These are phyloP conservation scores for Trichosporon inkin DNA, from an alignment of 1,284 basidiomycete species.

Conservation along the genomic window DNA sequence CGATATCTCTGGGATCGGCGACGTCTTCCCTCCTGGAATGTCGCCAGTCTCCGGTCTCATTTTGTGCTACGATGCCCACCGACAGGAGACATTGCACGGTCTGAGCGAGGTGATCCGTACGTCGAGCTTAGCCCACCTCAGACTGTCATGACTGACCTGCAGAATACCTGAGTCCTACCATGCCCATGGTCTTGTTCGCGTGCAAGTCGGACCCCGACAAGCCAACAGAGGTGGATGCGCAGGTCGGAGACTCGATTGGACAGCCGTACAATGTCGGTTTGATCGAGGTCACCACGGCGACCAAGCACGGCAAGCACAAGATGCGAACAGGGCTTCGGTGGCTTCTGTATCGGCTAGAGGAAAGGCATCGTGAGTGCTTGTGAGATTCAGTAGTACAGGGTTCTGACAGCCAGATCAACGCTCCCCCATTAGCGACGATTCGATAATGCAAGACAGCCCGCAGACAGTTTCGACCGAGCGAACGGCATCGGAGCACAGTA, in stretches of 20 bases:
- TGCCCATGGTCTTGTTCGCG: constrained; percentile 46
- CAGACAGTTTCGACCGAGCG: neutral
- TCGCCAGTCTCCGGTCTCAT: constrained; percentile 40
- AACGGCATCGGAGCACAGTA: constrained; percentile 1
- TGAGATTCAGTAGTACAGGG: neutral
- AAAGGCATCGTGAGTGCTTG: constrained; percentile 34
- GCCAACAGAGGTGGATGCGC: constrained; percentile 35
- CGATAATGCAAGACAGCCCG: neutral
- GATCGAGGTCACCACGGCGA: constrained; percentile 44
- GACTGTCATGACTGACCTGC: constrained; percentile 2
- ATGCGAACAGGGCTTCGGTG: constrained; percentile 48
- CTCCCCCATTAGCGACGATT: neutral
- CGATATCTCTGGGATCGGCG: constrained; percentile 15
- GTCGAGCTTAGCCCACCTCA: too few species aligned
- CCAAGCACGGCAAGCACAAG: constrained; percentile 45
- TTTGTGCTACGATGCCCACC: constrained; percentile 46
- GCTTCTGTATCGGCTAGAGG: constrained; percentile 45
- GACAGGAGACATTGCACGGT: constrained; percentile 32
- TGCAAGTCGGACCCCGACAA: constrained; percentile 48
- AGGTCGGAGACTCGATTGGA: constrained; percentile 44
- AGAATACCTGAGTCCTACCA: constrained; percentile 26
- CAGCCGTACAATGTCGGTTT: constrained; percentile 48
- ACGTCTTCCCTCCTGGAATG: constrained; percentile 15
- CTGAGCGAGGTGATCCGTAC: constrained; percentile 39
- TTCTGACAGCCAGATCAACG: neutral